Evolutionary conservation across 306 rosid species (phyloP).

Genomic region (Dryas octopetala): DNA sequence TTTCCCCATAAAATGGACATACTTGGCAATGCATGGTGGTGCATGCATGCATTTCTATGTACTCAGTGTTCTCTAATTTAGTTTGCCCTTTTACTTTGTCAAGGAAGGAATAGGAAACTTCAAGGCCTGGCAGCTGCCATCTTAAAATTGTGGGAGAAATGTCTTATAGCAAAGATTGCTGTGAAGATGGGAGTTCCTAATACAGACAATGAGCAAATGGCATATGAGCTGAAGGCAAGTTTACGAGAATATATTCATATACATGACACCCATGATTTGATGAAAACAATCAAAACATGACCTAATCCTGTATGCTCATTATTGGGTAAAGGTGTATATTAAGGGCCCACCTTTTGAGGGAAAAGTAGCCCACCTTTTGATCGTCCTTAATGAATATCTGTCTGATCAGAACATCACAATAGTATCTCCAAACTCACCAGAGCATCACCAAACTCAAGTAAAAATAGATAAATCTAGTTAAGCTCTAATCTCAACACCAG

Average conservation of each 20-base stretch:
- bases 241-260: slow-evolving; percentile 21
- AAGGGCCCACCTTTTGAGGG: neutral
- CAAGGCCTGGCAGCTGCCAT: slow-evolving; percentile 85
- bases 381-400: neutral
- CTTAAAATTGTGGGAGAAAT: slow-evolving; percentile 83
- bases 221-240: slow-evolving; percentile 81
- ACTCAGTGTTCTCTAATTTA: slow-evolving; percentile 19
- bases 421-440: neutral
- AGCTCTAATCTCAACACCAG: neutral
- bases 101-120: slow-evolving; percentile 82
- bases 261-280: slow-evolving; percentile 7
- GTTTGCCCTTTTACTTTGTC: slow-evolving; percentile 25
- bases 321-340: neutral
- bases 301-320: neutral
- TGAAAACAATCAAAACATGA: neutral
- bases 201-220: slow-evolving; percentile 71
- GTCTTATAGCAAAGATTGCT: slow-evolving; percentile 73
- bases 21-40: neutral
- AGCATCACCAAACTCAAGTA: neutral
- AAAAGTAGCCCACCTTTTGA: neutral
- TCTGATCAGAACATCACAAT: neutral
- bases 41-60: slow-evolving; percentile 18
- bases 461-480: neutral
- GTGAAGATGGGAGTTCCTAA: slow-evolving; percentile 72
- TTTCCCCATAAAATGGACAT: neutral